Base-by-base conservation (phyloP, 108 stramenopile genomes). In the Skeletonema grethae region DNA sequence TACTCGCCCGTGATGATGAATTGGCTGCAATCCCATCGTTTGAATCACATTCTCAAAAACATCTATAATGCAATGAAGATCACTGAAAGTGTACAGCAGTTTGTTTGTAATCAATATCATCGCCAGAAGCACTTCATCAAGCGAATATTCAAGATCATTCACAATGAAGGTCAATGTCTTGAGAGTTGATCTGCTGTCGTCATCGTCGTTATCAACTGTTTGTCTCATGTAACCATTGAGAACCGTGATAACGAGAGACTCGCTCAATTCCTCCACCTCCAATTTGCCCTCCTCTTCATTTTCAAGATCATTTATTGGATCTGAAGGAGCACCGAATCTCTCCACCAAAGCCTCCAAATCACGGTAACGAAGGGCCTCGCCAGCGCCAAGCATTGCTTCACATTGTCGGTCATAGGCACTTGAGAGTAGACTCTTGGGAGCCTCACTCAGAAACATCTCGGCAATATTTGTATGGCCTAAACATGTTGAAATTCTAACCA, bases 111-210 rank as follows among this genome's bases (percentile, higher is more conserved):
- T 34, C n/a, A 48, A 48, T 18, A 48, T 25, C 20, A 65, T 24
- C 3, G 64, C 18, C 20, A 41, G 20, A 36, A 65, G 6, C 12
- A 65, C 20, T 28, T 65, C 64, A 20, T 43, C 64, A 46, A 50
- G 64, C 10, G 43, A 46, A 20, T 65, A 65, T 13, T 50, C 22
- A 2, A 65, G 45, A 2, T 24, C 11, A 1, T 46, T 28, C 2
- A 50, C 22, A 24, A 65, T 25, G 45, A 48, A 65, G 10, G 8
- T 13, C 9, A 65, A 6, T 29, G 45, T 48, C 46, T 48, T 48
- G 12, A 48, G 13, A 1, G n/a, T 7, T 13, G 46, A 20, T 18
- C 4, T 48, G 46, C 20, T 48, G 7, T 48, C 46, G 5, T 4
- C 16, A 18, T 28, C 25, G 1, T 48, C 46, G 4, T 3, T 2